phyloP scores from a whole-genome alignment of 2,329 filamentous ascomycete genomes.

The Blastomyces percursus region DNA sequence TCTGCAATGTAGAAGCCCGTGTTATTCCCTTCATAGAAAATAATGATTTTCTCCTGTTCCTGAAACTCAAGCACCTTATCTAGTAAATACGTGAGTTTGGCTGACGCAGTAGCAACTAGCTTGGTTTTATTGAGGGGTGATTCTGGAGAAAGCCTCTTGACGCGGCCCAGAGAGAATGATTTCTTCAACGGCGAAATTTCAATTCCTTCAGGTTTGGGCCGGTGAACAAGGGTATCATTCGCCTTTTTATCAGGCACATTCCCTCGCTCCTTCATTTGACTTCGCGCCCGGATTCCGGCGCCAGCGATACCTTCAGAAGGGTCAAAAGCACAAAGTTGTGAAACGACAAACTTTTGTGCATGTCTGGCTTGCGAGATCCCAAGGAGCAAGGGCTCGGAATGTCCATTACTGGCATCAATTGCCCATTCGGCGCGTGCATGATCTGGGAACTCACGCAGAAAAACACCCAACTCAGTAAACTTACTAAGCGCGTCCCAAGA shows the following conservation, averaged over 20 bases:
- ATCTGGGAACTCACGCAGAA: constrained; percentile 55
- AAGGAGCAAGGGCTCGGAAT: constrained; percentile 40
- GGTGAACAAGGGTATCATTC: constrained; percentile 15
- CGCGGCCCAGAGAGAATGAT: constrained; percentile 16
- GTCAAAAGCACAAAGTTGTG: constrained; percentile 25
- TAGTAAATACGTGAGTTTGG: constrained; percentile 78
- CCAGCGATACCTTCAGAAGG: constrained; percentile 33
- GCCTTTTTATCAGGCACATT: constrained; percentile 14
- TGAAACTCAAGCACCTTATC: constrained; percentile 60
- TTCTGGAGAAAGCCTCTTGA: constrained; percentile 22
- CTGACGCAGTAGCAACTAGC: constrained; percentile 69
- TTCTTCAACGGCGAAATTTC: constrained; percentile 22
- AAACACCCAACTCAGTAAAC: constrained; percentile 68
- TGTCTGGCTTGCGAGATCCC: constrained; percentile 47
- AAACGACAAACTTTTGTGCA: constrained; percentile 45
- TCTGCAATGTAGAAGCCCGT: constrained; percentile 76
- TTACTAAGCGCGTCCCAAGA: constrained; percentile 57
- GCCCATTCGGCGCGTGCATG: constrained; percentile 55
- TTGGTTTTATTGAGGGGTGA: constrained; percentile 49
- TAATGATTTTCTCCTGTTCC: constrained; percentile 67
- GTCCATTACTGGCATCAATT: constrained; percentile 41
- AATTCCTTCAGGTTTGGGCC: constrained; percentile 15
- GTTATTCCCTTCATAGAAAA: constrained; percentile 88
- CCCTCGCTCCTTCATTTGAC: constrained; percentile 19
- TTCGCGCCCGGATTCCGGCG: constrained; percentile 30